phyloP scores from a whole-genome alignment of 2,329 filamentous ascomycete genomes.

The Lasiodiplodia hormozganensis region DNA sequence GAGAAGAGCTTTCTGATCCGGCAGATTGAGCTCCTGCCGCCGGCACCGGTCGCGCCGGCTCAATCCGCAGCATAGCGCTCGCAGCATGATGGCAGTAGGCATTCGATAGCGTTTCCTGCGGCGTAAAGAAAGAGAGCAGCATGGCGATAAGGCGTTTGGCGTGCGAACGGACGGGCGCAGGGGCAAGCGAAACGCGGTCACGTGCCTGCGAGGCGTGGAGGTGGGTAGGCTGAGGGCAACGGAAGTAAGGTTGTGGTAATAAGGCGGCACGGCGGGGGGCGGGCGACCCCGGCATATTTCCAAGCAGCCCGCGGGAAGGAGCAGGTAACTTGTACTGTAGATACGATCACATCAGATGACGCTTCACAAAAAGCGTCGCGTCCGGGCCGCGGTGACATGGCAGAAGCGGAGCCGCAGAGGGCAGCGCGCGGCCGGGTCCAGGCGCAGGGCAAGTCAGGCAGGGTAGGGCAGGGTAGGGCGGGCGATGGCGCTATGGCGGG shows the following conservation, averaged over 20 bases:
- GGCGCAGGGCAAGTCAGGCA: slow-evolving; percentile 1
- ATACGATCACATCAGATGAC: slow-evolving; percentile 27
- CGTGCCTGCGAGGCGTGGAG: background rate
- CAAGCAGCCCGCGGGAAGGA: slow-evolving; percentile 5
- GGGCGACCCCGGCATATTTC: slow-evolving; percentile 22
- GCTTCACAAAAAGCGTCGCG: slow-evolving; percentile 22
- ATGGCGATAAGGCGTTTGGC: slow-evolving; percentile 11
- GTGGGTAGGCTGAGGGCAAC: no score
- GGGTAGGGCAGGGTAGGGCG: background rate
- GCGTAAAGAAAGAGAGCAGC: slow-evolving; percentile 1
- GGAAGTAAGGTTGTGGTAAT: slow-evolving; percentile 3
- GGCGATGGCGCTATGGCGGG: slow-evolving; percentile 14
- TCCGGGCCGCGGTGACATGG: slow-evolving; percentile 21
- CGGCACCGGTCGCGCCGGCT: slow-evolving; percentile 36
- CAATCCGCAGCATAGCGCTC: slow-evolving; percentile 9
- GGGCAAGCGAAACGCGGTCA: slow-evolving; percentile 17
- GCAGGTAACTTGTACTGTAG: slow-evolving; percentile 5
- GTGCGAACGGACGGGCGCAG: slow-evolving; percentile 1
- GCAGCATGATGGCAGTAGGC: background rate
- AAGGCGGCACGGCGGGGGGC: slow-evolving; percentile 7
- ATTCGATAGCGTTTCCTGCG: slow-evolving; percentile 13
- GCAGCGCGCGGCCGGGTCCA: slow-evolving; percentile 14
- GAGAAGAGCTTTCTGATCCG: slow-evolving; percentile 97
- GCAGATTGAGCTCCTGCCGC: slow-evolving; percentile 71
- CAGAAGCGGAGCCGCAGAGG: slow-evolving; percentile 18